These are phyloP conservation scores for Penicillium angulare DNA, from an alignment of 495 filamentous ascomycete species.

Conservation along the genomic window DNA sequence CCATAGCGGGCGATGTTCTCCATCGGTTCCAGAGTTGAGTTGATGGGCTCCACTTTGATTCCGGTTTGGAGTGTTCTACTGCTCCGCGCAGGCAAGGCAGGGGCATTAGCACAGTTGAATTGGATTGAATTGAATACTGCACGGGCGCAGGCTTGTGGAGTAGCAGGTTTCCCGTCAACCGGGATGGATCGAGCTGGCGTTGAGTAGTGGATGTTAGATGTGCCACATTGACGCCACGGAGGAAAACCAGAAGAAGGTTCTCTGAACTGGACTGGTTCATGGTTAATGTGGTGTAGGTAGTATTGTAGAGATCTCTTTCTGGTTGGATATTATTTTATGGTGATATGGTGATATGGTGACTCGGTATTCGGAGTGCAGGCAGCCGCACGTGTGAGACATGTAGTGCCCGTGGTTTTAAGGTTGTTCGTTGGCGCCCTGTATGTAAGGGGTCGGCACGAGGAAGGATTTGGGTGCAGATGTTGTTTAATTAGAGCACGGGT, in stretches of 20 bases:
- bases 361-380: too few relatives aligned
- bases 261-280: too few relatives aligned
- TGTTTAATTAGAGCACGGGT: background rate
- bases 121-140: too few relatives aligned
- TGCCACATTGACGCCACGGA: background rate
- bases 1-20: constrained; percentile 1
- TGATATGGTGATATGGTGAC: too few relatives aligned
- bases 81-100: too few relatives aligned
- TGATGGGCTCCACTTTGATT: background rate
- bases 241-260: background rate
- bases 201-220: constrained; percentile 1
- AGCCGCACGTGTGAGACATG: too few relatives aligned
- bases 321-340: too few relatives aligned
- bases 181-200: constrained; percentile 2
- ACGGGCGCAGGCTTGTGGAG: constrained; percentile 3
- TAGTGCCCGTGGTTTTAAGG: constrained; percentile 1
- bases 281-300: too few relatives aligned
- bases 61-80: background rate
- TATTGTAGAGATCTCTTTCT: too few relatives aligned
- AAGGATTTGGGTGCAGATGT: constrained; percentile 1
- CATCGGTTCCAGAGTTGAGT: constrained; percentile 1
- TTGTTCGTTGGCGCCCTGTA: background rate
- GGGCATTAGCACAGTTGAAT: too few relatives aligned
- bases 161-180: background rate
- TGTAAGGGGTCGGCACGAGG: background rate